A percentile compares a stretch with the other conserved stretches of the same genome.
Evolutionary conservation across 2,329 filamentous ascomycete species (phyloP).

Genomic region (Claviceps citrina): DNA sequence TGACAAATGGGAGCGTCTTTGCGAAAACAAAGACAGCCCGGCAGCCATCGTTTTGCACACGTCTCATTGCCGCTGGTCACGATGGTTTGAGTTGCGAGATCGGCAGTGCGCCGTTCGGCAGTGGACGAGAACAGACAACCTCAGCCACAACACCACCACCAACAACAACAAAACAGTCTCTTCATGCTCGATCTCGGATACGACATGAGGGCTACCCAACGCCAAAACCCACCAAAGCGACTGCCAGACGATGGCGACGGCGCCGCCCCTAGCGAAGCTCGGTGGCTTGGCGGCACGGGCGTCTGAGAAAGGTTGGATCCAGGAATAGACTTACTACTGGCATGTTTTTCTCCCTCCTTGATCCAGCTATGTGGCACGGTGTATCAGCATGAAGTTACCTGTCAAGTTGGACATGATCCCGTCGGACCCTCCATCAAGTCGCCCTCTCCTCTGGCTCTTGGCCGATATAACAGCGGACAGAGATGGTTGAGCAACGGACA

Average conservation of each 20-base stretch:
- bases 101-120: not conserved
- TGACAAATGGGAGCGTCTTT: too few species aligned
- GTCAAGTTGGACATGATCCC: not conserved
- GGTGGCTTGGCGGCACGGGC: constrained; percentile 2
- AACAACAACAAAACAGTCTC: not conserved
- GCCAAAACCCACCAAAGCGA: too few species aligned
- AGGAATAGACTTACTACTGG: not conserved
- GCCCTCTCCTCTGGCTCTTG: not conserved
- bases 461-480: too few species aligned
- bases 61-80: not conserved
- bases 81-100: not conserved
- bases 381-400: not conserved
- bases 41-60: too few species aligned
- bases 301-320: not conserved
- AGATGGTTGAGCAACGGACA: too few species aligned
- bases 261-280: not conserved
- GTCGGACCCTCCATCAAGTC: not conserved
- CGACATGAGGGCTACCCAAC: too few species aligned
- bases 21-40: too few species aligned
- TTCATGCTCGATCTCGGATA: too few species aligned
- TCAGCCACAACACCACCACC: too few species aligned
- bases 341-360: not conserved
- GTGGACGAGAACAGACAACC: not conserved
- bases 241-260: not conserved
- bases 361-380: not conserved